Evolutionary conservation across 805 yeast species (phyloP).

Genomic region (Lipomyces sp.): DNA sequence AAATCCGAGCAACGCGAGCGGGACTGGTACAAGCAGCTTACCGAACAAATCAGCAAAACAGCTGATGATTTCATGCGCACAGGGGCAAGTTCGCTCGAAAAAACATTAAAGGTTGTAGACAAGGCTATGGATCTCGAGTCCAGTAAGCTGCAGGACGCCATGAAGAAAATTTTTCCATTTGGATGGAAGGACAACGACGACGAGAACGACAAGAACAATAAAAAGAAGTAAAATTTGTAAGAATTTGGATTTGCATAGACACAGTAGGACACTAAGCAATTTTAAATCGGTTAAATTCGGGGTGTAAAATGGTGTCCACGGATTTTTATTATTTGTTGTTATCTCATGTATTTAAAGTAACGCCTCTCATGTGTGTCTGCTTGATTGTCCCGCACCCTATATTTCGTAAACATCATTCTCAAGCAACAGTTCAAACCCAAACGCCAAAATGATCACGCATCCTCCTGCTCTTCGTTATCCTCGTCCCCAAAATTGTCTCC

Average conservation of each 20-base stretch:
- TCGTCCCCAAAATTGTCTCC: background rate
- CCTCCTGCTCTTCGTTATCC: background rate
- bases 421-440: background rate
- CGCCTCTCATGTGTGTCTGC: background rate
- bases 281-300: background rate
- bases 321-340: background rate
- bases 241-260: background rate
- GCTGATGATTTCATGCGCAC: background rate
- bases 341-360: background rate
- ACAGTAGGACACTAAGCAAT: background rate
- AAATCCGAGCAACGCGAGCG: background rate
- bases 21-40: background rate
- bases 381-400: background rate
- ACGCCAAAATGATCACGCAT: background rate
- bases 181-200: background rate
- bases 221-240: background rate
- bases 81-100: background rate
- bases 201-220: background rate
- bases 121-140: constrained; percentile 4
- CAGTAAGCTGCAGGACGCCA: background rate
- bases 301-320: background rate
- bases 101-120: background rate
- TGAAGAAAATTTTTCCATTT: background rate
- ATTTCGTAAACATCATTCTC: background rate
- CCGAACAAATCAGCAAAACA: background rate